Base-by-base conservation (phyloP, 805 yeast species). In the Sugiyamaella lignohabitans region DNA sequence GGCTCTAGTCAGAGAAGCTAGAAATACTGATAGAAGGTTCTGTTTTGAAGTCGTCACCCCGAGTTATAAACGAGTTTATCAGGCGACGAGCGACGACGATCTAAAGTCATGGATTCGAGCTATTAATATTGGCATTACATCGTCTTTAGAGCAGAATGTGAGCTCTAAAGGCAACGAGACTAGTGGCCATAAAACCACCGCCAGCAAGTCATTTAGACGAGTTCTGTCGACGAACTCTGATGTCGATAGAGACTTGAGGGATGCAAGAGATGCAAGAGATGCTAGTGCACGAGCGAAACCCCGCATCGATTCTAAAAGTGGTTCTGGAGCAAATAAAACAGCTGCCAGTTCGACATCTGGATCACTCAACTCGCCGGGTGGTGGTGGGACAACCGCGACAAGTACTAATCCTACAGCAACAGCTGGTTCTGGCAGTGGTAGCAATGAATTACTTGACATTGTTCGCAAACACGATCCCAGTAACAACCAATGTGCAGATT, bases 1-100 rank as follows among this genome's bases (percentile, higher is more conserved):
- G 50, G 79, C 91, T 2, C 76, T 77, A 43, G 80, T 67, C 72
- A 52, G 85, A 70, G 67, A 67, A 56, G 62, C 72, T 22, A 46
- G 67, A 45, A 52, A 56, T 17, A 55, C 62, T 1, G 75, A 71
- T 34, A 59, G 76, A 16, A 57, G 75, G 34, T 75, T 67, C 60
- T 84, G 95, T 56, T 83, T 87, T 60, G 89, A 87, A 58, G 76
- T 87, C 5, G 73, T 82, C 40, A 84, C 93, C 0, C 82, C 88
- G 1, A 63, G 69, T 16, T 84, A 84, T 21, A 82, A 79, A 54
- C 83, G 86, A 50, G 74, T 79, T 2, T 85, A 83, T 58, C 95
- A 88, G 62, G 86, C 91, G 0, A 73, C 80, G 2, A 74, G 76
- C 43, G 83, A 79, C 43, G 78, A 71, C 8, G 95, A 87, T 50